Evolutionary conservation across 2,329 filamentous ascomycete genomes (phyloP), one percentile per base, ranked within the genome.

Genomic region (Alternaria sp.): DNA sequence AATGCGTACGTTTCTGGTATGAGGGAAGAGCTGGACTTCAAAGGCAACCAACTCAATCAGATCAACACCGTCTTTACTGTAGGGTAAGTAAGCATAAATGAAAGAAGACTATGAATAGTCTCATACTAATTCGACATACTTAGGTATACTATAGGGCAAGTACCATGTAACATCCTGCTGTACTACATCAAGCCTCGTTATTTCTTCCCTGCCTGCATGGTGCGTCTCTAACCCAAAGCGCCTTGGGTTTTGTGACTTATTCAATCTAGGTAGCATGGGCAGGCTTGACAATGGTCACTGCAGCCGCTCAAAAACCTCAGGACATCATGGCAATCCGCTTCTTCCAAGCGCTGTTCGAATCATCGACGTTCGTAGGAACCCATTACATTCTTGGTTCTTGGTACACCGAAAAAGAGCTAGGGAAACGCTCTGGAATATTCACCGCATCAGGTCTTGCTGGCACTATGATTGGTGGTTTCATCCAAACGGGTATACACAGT

Each of bases 201-300:
- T 62, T 90, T 86, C 80, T 89, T 89, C 68, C 88, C 88, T 0
- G 68, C 80, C 28, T 89, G 88, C 83, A 89, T 89, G 84, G 58
- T 89, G 20, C 70, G 63, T 59, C n/a, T 27, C 14, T 3, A 4
- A 2, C 28, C 18, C 3, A 11, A 14, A 43, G 40, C 11, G 11
- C 40, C 5, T 43, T 11, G 5, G 4, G 7, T 14, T 3, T 22
- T 20, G 18, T 43, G 5, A 43, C 40, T 43, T 12, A 43, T 14
- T 22, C 11, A 18, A 22, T 14, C 20, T 20, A 5, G 74, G 67
- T 77, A 18, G 69, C 86, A 58, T 91, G 89, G 89, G 88, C 85
- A 2, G 80, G 82, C 0, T 76, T 91, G 27, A 91, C 89, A 2
- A 89, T 90, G 85, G 79, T 83, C 36, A 88, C 86, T 1, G 86